Evolutionary conservation across 192 early-diverging fungal genomes (phyloP).

Genomic region (Backusella circina): DNA sequence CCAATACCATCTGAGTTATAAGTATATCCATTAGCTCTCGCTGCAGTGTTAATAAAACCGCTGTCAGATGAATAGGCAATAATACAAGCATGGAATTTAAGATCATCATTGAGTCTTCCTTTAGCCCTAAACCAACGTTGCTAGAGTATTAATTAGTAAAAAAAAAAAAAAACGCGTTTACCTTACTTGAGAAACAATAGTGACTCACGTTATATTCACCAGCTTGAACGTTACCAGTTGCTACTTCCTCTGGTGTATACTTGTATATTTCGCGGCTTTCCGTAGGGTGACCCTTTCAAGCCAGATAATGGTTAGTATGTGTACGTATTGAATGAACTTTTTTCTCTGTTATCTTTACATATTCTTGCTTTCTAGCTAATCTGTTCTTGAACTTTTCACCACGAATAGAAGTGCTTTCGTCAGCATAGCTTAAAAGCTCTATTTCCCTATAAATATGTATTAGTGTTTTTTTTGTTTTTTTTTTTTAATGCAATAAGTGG

Average conservation of each 20-base stretch:
- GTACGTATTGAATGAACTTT: neutral
- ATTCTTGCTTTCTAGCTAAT: slow-evolving; percentile 8
- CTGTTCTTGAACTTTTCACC: neutral
- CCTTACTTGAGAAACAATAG: neutral
- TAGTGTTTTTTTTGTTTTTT: neutral
- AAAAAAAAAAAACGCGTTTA: no score
- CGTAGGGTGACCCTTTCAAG: slow-evolving; percentile 2
- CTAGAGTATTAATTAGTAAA: neutral
- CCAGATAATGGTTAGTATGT: neutral
- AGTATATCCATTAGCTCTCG: slow-evolving; percentile 7
- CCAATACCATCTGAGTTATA: slow-evolving; percentile 13
- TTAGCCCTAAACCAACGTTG: slow-evolving; percentile 62
- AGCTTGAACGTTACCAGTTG: neutral
- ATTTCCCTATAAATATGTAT: neutral
- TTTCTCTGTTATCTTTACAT: neutral
- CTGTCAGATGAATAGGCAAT: slow-evolving; percentile 58
- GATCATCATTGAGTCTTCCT: slow-evolving; percentile 49
- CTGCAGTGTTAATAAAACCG: slow-evolving; percentile 45
- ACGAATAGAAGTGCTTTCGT: neutral
- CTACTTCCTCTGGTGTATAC: slow-evolving; percentile 3
- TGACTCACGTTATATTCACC: neutral
- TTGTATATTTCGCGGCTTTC: slow-evolving; percentile 12
- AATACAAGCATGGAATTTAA: slow-evolving; percentile 53
- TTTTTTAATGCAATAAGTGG: neutral
- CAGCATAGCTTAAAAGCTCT: neutral